phyloP scores from a whole-genome alignment of 495 filamentous ascomycete species.

The Hypomontagnella monticulosa region DNA sequence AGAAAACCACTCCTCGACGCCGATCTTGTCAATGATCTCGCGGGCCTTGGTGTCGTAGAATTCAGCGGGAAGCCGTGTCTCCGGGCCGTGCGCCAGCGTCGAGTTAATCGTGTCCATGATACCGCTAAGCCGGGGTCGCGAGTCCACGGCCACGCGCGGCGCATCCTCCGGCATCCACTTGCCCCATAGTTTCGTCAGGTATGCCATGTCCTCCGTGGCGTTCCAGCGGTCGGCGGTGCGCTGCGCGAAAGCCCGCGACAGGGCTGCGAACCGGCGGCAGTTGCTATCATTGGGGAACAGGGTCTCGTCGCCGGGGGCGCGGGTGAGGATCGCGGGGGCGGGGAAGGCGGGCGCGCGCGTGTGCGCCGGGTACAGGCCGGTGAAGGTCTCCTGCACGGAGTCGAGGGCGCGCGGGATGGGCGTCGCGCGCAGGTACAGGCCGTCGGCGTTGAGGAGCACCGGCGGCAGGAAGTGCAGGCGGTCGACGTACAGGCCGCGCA shows the following conservation, averaged over 20 bases:
- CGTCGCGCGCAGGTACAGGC: slow-evolving; percentile 86
- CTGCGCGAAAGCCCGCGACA: slow-evolving; percentile 82
- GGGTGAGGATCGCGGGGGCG: slow-evolving; percentile 76
- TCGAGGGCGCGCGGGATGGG: slow-evolving; percentile 87
- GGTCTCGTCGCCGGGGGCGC: slow-evolving; percentile 83
- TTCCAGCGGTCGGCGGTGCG: slow-evolving; percentile 86
- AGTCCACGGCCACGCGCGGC: slow-evolving; percentile 79
- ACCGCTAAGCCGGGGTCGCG: slow-evolving; percentile 82
- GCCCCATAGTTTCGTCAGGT: slow-evolving; percentile 76
- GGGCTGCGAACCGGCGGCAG: slow-evolving; percentile 84
- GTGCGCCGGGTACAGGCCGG: slow-evolving; percentile 84
- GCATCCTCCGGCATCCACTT: slow-evolving; percentile 85
- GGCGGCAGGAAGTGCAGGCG: slow-evolving; percentile 85
- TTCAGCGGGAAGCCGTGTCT: slow-evolving; percentile 77
- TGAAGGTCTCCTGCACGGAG: slow-evolving; percentile 88
- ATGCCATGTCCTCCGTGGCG: slow-evolving; percentile 80
- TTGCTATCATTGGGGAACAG: slow-evolving; percentile 89
- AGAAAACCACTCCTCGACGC: slow-evolving; percentile 91
- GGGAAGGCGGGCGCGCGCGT: slow-evolving; percentile 68
- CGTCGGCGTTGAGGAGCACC: slow-evolving; percentile 68
- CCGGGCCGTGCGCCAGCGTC: slow-evolving; percentile 83
- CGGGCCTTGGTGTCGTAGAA: slow-evolving; percentile 85
- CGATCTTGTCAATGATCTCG: slow-evolving; percentile 78
- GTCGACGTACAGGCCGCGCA: slow-evolving; percentile 87
- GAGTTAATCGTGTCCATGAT: slow-evolving; percentile 95